Evolutionary conservation across 2,329 filamentous ascomycete species (phyloP).

Genomic region (Salinomyces thailandicus): DNA sequence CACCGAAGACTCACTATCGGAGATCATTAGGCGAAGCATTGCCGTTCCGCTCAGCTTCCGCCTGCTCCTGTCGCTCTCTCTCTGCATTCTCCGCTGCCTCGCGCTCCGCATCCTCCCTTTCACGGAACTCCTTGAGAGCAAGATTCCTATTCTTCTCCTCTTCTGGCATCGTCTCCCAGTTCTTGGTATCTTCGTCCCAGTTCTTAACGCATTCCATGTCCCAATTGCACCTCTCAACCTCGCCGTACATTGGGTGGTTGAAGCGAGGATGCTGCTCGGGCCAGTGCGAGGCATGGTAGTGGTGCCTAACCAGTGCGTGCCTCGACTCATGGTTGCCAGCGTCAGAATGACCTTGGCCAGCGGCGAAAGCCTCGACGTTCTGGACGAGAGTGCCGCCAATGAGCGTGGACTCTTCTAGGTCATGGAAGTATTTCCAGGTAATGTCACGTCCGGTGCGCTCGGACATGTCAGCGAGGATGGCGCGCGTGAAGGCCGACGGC

Average conservation of each 20-base stretch:
- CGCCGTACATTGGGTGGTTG: conserved; percentile 57
- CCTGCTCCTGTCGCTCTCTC: background rate
- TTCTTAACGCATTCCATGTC: conserved; percentile 49
- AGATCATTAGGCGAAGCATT: too few relatives aligned
- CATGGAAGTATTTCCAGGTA: conserved; percentile 56
- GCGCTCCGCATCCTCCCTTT: background rate
- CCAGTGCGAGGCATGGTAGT: conserved; percentile 67
- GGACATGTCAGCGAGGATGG: conserved; percentile 56
- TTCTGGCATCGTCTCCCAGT: conserved; percentile 47
- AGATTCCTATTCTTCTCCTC: conserved; percentile 40
- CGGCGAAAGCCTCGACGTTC: conserved; percentile 61
- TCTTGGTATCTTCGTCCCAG: conserved; percentile 55
- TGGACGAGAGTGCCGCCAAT: conserved; percentile 55
- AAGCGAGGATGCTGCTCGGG: conserved; percentile 55
- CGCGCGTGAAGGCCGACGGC: conserved; percentile 57
- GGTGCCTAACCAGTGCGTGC: conserved; percentile 59
- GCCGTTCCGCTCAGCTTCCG: too few relatives aligned
- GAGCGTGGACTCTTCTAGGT: conserved; percentile 54
- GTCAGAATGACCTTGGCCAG: conserved; percentile 62
- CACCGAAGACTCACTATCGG: too few relatives aligned
- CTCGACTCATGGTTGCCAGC: conserved; percentile 59
- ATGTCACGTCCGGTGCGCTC: conserved; percentile 36
- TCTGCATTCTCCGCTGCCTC: background rate
- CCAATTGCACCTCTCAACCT: conserved; percentile 63
- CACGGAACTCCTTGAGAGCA: conserved; percentile 5